Base-by-base conservation (phyloP, 176 grass and related monocot genomes). In the Rhynchospora pubera region DNA sequence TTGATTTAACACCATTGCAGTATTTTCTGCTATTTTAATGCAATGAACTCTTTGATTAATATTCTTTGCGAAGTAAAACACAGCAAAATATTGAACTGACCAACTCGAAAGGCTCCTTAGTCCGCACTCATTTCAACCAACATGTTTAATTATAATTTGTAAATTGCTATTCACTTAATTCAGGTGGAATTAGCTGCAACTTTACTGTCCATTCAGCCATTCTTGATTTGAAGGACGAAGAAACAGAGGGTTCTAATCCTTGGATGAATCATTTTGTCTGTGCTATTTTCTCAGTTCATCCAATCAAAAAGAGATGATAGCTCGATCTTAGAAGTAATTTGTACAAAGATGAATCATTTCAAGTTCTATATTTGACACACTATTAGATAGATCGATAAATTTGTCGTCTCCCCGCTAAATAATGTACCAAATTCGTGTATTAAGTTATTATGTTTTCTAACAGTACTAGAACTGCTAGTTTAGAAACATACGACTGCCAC, bases 181-280 rank as follows among this genome's bases (percentile, higher is more conserved):
- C 85, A 90, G 88, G 87, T 82, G 69, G 82, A 87, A 84, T 43
- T 10, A 55, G 42, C 64, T 70, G 82, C 55, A 26, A 42, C 62
- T 65, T 55, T 69, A 53, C 62, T 44, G 0, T 30, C 78, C 7
- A 12, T 0, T 28, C 26, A 28, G 26, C 26, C 26, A 28, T 30
- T 4, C 39, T 32, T 84, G 84, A 87, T 55, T 86, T 21, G 65
- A 87, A 87, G 56, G 64, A 81, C 32, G 77, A 85, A 84, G 79
- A 23, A 57, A 86, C 3, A 73, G 64, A 74, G 77, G 61, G 32
- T 81, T 53, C 72, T 26, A 62, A 76, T 76, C 71, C 57, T 48
- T 75, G 11, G 15, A 50, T 63, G 46, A 64, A 30, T 28, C 28
- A 23, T 57, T 24, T 7, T 79, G 26, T 28, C 24, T 79, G 9